A percentile compares a stretch with the other conserved stretches of the same genome.
phyloP scores from a whole-genome alignment of 495 filamentous ascomycete species.

The Pyrenopolyporus hunteri region DNA sequence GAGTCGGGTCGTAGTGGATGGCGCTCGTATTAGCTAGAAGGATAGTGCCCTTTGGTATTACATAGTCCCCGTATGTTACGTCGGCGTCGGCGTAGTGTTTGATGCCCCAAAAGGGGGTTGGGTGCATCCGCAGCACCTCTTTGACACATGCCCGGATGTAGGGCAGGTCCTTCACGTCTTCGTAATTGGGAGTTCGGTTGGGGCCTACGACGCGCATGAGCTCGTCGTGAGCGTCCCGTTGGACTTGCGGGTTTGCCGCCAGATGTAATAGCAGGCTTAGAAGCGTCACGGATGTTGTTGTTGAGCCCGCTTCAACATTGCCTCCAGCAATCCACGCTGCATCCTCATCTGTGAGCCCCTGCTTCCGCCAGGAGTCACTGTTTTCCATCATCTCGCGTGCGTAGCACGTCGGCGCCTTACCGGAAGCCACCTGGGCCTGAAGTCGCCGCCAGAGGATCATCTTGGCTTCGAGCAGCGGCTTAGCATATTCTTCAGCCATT shows the following conservation, averaged over 20 bases:
- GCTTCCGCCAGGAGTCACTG: conserved; percentile 19
- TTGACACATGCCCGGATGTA: conserved; percentile 60
- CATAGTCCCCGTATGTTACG: conserved; percentile 57
- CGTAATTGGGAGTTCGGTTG: conserved; percentile 57
- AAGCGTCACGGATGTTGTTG: conserved; percentile 60
- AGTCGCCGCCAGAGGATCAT: conserved; percentile 48
- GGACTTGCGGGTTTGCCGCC: conserved; percentile 31
- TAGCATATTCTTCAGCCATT: conserved; percentile 8
- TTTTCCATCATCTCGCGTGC: conserved; percentile 31
- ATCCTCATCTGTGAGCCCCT: conserved; percentile 45
- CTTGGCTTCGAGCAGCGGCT: conserved; percentile 46
- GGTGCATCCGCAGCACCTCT: conserved; percentile 63
- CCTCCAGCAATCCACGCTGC: conserved; percentile 50
- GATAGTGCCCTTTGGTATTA: conserved; percentile 58
- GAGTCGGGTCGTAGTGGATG: conserved; percentile 31
- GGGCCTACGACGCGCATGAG: conserved; percentile 42
- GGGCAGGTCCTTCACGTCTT: conserved; percentile 57
- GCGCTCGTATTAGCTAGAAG: conserved; percentile 41
- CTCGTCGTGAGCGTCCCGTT: conserved; percentile 23
- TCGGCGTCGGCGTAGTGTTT: conserved; percentile 53
- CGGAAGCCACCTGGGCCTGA: conserved; percentile 41
- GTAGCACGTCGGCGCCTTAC: conserved; percentile 28
- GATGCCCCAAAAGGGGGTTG: conserved; percentile 58
- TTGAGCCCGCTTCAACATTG: conserved; percentile 57
- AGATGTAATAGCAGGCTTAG: conserved; percentile 58